phyloP scores from a whole-genome alignment of 2,329 filamentous ascomycete genomes.

The Thelonectria olida region DNA sequence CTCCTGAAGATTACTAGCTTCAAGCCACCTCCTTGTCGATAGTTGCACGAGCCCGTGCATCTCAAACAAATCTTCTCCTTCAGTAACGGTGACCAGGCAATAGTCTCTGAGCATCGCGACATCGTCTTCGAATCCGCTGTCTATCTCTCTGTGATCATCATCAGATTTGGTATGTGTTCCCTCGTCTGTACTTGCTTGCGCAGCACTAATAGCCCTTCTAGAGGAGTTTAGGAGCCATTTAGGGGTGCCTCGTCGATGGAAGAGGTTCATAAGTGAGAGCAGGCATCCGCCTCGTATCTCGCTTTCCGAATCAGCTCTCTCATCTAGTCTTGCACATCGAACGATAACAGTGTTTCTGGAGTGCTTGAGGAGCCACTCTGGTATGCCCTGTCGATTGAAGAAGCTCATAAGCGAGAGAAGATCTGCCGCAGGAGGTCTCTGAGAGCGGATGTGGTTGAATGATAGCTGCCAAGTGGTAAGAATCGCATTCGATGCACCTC shows the following conservation, averaged over 20 bases:
- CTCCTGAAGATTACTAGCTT: not conserved
- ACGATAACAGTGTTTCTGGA: not conserved
- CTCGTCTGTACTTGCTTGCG: not conserved
- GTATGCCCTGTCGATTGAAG: not conserved
- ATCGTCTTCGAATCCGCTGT: not conserved
- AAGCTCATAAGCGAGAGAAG: constrained; percentile 16
- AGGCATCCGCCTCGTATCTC: no score
- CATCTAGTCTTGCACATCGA: no score
- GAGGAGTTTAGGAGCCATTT: no score
- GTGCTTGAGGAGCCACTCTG: not conserved
- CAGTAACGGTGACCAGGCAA: not conserved
- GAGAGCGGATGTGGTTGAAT: not conserved
- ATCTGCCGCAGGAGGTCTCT: constrained; percentile 3
- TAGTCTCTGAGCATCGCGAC: not conserved
- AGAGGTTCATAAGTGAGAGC: no score
- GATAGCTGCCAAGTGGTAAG: not conserved
- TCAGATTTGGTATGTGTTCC: not conserved
- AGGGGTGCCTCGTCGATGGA: no score
- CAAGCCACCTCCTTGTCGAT: not conserved
- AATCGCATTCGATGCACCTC: not conserved
- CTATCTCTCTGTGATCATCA: not conserved
- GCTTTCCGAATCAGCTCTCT: no score
- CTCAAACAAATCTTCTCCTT: not conserved
- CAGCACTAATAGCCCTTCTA: no score
- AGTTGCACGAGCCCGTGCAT: not conserved